Evolutionary conservation across 2,329 filamentous ascomycete species (phyloP), one percentile per base, ranked within the genome.

Genomic region (Cercospora sp.): DNA sequence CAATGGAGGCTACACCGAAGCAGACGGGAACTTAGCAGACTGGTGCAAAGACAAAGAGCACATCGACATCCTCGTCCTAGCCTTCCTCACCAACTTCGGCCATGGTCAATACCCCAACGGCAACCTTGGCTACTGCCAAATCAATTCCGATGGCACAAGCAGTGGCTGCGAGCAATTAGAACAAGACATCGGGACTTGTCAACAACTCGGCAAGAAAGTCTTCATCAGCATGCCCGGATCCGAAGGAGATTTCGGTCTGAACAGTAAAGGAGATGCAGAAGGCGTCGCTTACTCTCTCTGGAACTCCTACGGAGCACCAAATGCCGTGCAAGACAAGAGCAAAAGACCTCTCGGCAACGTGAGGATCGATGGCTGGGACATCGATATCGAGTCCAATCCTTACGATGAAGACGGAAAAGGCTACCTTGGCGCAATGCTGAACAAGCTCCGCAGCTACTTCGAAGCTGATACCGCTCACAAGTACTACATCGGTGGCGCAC

Each of bases 311-410:
- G 82, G 80, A 77, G 73, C 28, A 8, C 45, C 28, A 8, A 28
- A 16, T 21, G 62, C 51, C 7, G 53, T 60, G 4, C 32, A 40
- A 18, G 30, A 53, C 3, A 45, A 26, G 26, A 60, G 43, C 13
- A 45, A 53, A 21, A 43, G 65, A 51, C 67, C 65, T 71, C 63
- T 3, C 73, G 74, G 12, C 74, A 78, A n/a, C 78, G 53, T 53
- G n/a, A 75, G 81, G 5, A 80, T 87, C 55, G 82, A 86, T 71
- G 82, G 84, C n/a, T 85, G 81, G 73, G 84, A 85, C 72, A 81
- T 84, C 51, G 83, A 85, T 65, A 79, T 84, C 49, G 83, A 85
- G 73, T 66, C 66, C 7, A 30, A 57, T 12, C 51, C 51, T 3
- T 57, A 57, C 59, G 72, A 66, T 16, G 59, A 61, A 13, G 65